Evolutionary conservation across 371 early-diverging fungal genomes (phyloP).

Genomic region (Mortierella sp.): DNA sequence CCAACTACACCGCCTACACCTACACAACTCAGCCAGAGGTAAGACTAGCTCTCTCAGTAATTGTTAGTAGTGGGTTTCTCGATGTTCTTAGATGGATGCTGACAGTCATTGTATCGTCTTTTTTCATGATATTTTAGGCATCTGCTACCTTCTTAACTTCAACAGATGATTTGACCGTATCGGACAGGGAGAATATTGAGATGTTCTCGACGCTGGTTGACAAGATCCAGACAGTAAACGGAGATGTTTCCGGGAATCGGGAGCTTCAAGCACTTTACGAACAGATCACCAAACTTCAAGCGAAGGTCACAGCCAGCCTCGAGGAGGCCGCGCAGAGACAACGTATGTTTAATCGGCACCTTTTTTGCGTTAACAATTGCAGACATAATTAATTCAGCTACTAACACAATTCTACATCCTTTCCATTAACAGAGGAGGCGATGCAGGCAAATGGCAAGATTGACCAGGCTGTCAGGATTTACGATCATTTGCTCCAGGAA

Average conservation of each 20-base stretch:
- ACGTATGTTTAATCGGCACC: slow-evolving; percentile 50
- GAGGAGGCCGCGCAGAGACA: slow-evolving; percentile 78
- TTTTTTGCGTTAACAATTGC: background rate
- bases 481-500: slow-evolving; percentile 86
- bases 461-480: slow-evolving; percentile 80
- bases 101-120: background rate
- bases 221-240: slow-evolving; percentile 69
- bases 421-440: slow-evolving; percentile 65
- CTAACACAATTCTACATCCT: background rate
- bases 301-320: slow-evolving; percentile 77
- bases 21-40: slow-evolving; percentile 36
- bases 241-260: slow-evolving; percentile 73
- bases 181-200: slow-evolving; percentile 81
- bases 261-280: slow-evolving; percentile 80
- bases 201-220: slow-evolving; percentile 79
- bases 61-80: no score
- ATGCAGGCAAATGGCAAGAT: slow-evolving; percentile 83
- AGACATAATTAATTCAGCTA: no score
- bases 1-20: slow-evolving; percentile 42
- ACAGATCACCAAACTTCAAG: slow-evolving; percentile 80
- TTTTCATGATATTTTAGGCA: slow-evolving; percentile 5
- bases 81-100: background rate
- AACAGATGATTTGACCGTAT: slow-evolving; percentile 62
- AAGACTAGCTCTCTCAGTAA: background rate
- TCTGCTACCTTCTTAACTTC: background rate